Percentiles rank a stretch among this genome's conserved stretches.
phyloP scores from a whole-genome alignment of 352 stramenopile genomes.

The Pythium oligandrum region DNA sequence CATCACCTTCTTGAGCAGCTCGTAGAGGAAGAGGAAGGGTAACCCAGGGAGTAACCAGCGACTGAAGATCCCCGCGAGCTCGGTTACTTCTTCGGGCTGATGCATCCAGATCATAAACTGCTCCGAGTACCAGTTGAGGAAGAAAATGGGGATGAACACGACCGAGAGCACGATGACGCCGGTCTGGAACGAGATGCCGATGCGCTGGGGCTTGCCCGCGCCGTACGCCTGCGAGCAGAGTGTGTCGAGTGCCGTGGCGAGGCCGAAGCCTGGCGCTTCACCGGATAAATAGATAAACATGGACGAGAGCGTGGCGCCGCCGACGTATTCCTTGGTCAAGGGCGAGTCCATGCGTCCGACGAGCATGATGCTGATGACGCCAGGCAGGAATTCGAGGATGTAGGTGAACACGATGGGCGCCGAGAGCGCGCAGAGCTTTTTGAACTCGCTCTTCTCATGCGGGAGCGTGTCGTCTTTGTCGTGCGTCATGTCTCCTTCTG shows the following conservation, averaged over 20 bases:
- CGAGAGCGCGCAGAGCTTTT: conserved; percentile 24
- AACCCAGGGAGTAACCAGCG: conserved; percentile 52
- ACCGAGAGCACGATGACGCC: conserved; percentile 64
- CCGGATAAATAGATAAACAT: conserved; percentile 83
- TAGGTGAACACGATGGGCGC: conserved; percentile 70
- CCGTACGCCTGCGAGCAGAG: conserved; percentile 83
- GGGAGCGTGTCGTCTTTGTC: no score
- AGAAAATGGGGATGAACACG: conserved; percentile 48
- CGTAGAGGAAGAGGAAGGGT: conserved; percentile 77
- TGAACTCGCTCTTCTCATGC: no score
- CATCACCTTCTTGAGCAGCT: conserved; percentile 74
- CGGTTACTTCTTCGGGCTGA: conserved; percentile 58
- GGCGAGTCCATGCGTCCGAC: conserved; percentile 70
- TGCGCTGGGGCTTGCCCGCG: conserved; percentile 54
- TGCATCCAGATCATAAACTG: conserved; percentile 55
- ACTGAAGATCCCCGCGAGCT: conserved; percentile 67
- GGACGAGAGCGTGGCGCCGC: conserved; percentile 55
- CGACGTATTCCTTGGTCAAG: conserved; percentile 66
- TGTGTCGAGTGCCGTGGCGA: conserved; percentile 87
- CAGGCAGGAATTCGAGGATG: conserved; percentile 67
- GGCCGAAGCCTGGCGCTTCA: conserved; percentile 66
- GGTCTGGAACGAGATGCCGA: conserved; percentile 85
- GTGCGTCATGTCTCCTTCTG: no score
- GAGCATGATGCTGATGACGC: conserved; percentile 56
- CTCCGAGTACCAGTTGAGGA: conserved; percentile 75